Percentiles rank a stretch among this genome's conserved stretches.
These are phyloP conservation scores for Corinectria fuckeliana DNA, from an alignment of 2,329 filamentous ascomycete genomes.

Conservation along the genomic window DNA sequence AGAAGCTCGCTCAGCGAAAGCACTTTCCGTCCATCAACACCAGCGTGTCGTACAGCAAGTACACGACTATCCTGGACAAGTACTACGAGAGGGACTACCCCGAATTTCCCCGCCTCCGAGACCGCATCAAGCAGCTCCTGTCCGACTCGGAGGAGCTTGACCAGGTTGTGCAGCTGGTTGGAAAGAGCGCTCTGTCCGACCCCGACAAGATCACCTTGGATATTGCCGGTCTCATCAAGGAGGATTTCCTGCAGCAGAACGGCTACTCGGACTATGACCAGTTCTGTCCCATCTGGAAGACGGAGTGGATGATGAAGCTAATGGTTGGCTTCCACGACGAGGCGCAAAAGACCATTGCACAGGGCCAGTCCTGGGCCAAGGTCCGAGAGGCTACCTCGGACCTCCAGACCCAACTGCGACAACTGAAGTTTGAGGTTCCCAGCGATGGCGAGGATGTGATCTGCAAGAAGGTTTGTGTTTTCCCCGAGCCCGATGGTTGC, in stretches of 20 bases:
- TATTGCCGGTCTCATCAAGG: constrained; percentile 89
- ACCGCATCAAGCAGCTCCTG: constrained; percentile 92
- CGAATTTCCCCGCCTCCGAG: constrained; percentile 90
- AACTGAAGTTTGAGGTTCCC: constrained; percentile 97
- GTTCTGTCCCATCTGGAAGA: constrained; percentile 99
- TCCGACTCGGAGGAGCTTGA: constrained; percentile 96
- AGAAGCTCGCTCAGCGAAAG: constrained; percentile 98
- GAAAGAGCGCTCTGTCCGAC: constrained; percentile 95
- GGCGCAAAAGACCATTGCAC: constrained; percentile 90
- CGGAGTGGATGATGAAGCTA: constrained; percentile 99
- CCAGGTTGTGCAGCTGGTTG: constrained; percentile 97
- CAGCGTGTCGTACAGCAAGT: constrained; percentile 93
- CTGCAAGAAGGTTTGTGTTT: constrained; percentile 73
- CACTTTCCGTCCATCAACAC: constrained; percentile 99
- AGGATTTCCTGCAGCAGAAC: constrained; percentile 99
- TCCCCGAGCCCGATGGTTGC: background rate
- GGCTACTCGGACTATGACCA: constrained; percentile 99
- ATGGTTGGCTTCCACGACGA: constrained; percentile 99
- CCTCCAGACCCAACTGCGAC: constrained; percentile 82
- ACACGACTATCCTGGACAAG: constrained; percentile 85
- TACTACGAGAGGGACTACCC: constrained; percentile 94
- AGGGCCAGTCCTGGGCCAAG: constrained; percentile 92
- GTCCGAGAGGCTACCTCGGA: constrained; percentile 89
- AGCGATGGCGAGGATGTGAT: constrained; percentile 82
- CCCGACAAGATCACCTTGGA: constrained; percentile 98